These are phyloP conservation scores for Backusella mclennaniae DNA, from an alignment of 192 early-diverging fungal genomes.

Conservation along the genomic window DNA sequence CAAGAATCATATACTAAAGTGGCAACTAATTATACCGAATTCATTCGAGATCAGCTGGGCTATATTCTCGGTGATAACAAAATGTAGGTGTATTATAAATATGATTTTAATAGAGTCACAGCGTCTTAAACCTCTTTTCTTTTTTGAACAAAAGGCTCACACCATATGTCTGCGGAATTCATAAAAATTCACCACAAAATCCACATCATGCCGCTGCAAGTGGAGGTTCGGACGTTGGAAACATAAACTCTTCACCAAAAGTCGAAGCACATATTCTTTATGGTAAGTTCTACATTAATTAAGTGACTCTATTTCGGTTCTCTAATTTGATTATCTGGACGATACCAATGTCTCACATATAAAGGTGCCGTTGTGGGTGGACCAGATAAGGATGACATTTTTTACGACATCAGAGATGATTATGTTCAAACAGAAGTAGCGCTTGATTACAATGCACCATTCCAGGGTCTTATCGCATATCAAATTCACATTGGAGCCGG, in stretches of 20 bases:
- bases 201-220: constrained; percentile 61
- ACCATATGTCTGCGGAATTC: constrained; percentile 57
- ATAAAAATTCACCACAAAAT: constrained; percentile 54
- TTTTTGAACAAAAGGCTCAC: constrained; percentile 32
- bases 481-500: constrained; percentile 38
- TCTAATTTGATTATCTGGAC: constrained; percentile 1
- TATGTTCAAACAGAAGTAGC: constrained; percentile 56
- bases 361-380: constrained; percentile 58
- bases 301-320: neutral
- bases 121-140: neutral
- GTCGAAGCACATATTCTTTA: constrained; percentile 42
- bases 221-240: constrained; percentile 35
- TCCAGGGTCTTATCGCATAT: constrained; percentile 53
- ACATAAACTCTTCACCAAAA: constrained; percentile 36
- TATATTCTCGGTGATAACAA: neutral
- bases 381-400: constrained; percentile 52
- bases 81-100: neutral
- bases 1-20: neutral
- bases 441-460: constrained; percentile 55
- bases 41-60: neutral
- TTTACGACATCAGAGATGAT: constrained; percentile 44
- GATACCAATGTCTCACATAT: neutral
- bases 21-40: neutral
- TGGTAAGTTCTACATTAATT: constrained; percentile 2
- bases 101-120: neutral